These are phyloP conservation scores for Coffea humblotiana DNA, from an alignment of 305 asterid species.

Conservation along the genomic window DNA sequence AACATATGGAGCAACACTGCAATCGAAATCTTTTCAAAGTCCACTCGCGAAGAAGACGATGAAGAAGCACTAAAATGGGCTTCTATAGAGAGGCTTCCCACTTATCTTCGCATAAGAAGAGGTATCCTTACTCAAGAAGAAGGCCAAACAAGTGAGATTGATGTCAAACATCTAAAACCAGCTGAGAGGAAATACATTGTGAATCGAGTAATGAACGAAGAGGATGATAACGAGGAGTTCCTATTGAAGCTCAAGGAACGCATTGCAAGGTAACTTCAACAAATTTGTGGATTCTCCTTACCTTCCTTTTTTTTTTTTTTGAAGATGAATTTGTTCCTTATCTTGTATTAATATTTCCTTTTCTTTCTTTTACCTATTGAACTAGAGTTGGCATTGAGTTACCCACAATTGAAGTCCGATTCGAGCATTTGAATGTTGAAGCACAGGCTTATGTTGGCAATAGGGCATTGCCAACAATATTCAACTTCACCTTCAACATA, in stretches of 20 bases:
- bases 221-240: slow-evolving; percentile 86
- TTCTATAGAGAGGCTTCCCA: slow-evolving; percentile 80
- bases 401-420: slow-evolving; percentile 83
- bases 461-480: slow-evolving; percentile 88
- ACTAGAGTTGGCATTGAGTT: slow-evolving; percentile 77
- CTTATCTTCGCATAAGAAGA: slow-evolving; percentile 62
- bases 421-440: slow-evolving; percentile 73
- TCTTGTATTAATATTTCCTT: too few species aligned
- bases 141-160: slow-evolving; percentile 60
- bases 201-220: slow-evolving; percentile 65
- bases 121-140: slow-evolving; percentile 65
- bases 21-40: slow-evolving; percentile 61
- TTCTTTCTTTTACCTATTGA: neutral
- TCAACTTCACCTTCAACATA: slow-evolving; percentile 66
- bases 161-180: slow-evolving; percentile 52
- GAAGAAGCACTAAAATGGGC: slow-evolving; percentile 97
- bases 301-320: too few species aligned
- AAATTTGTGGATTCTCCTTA: too few species aligned
- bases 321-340: too few species aligned
- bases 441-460: slow-evolving; percentile 72
- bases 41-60: slow-evolving; percentile 66
- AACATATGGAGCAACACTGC: slow-evolving; percentile 77
- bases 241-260: slow-evolving; percentile 71
- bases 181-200: slow-evolving; percentile 59
- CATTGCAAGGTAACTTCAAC: slow-evolving; percentile 52